Evolutionary conservation across 495 filamentous ascomycete species (phyloP).

Genomic region (Xylaria curta): DNA sequence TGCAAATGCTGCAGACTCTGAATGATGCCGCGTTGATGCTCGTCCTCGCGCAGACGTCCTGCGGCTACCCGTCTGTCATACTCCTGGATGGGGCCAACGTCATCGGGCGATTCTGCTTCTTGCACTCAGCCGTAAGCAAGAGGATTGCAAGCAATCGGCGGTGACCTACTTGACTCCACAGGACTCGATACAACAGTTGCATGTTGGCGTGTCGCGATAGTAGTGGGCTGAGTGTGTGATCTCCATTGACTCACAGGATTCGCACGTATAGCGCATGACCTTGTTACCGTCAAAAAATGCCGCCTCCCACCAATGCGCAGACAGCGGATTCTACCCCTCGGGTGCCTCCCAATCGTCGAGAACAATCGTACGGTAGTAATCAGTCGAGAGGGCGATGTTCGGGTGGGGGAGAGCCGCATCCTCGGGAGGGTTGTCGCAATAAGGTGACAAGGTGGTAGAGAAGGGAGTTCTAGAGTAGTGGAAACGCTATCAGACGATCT

Average conservation of each 20-base stretch:
- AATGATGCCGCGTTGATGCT: slow-evolving; percentile 90
- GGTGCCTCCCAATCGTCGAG: neutral
- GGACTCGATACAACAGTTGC: slow-evolving; percentile 15
- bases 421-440: slow-evolving; percentile 6
- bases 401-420: slow-evolving; percentile 23
- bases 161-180: slow-evolving; percentile 23
- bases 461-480: neutral
- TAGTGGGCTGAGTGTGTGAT: neutral
- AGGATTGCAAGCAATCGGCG: neutral
- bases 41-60: slow-evolving; percentile 80
- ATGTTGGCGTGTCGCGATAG: slow-evolving; percentile 10
- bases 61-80: slow-evolving; percentile 80
- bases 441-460: neutral
- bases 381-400: slow-evolving; percentile 4
- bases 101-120: slow-evolving; percentile 30
- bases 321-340: neutral
- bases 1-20: slow-evolving; percentile 88
- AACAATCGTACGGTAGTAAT: slow-evolving; percentile 17
- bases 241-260: slow-evolving; percentile 11
- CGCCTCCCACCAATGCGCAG: slow-evolving; percentile 24
- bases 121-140: slow-evolving; percentile 15
- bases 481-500: neutral
- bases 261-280: neutral
- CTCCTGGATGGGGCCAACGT: slow-evolving; percentile 77
- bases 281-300: slow-evolving; percentile 23